These are phyloP conservation scores for Wickerhamomyces kurtzmanii DNA, from an alignment of 805 yeast species.

Conservation along the genomic window DNA sequence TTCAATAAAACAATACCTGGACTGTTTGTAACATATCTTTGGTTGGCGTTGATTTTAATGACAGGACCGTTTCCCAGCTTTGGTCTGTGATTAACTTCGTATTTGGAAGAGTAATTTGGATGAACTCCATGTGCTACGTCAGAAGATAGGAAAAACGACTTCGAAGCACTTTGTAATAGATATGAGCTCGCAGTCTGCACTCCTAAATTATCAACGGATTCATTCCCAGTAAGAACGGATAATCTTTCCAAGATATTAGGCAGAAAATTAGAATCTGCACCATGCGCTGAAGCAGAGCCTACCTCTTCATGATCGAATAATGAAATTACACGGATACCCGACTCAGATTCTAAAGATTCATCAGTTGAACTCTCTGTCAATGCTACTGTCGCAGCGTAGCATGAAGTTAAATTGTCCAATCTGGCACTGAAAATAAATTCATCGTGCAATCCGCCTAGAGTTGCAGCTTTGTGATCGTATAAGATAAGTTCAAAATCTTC, in stretches of 20 bases:
- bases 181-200: conserved; percentile 22
- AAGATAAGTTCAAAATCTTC: conserved; percentile 87
- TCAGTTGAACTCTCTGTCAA: conserved; percentile 41
- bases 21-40: conserved; percentile 89
- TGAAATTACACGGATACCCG: conserved; percentile 64
- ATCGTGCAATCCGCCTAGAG: conserved; percentile 80
- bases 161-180: conserved; percentile 50
- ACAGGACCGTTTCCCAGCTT: conserved; percentile 85
- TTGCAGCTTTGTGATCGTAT: conserved; percentile 76
- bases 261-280: conserved; percentile 88
- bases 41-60: conserved; percentile 88
- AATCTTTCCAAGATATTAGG: conserved; percentile 71
- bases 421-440: conserved; percentile 91
- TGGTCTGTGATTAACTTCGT: conserved; percentile 77
- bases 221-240: conserved; percentile 34
- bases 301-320: conserved; percentile 94
- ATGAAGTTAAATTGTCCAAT: conserved; percentile 82
- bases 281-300: conserved; percentile 91
- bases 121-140: conserved; percentile 98
- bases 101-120: conserved; percentile 74
- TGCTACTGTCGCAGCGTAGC: conserved; percentile 72
- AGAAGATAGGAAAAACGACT: conserved; percentile 82
- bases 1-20: conserved; percentile 78
- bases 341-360: conserved; percentile 30
- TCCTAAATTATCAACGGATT: conserved; percentile 16